Conservation (phyloP, 768 basidiomycete species). For the Boletus vinaceobasis region DNA sequence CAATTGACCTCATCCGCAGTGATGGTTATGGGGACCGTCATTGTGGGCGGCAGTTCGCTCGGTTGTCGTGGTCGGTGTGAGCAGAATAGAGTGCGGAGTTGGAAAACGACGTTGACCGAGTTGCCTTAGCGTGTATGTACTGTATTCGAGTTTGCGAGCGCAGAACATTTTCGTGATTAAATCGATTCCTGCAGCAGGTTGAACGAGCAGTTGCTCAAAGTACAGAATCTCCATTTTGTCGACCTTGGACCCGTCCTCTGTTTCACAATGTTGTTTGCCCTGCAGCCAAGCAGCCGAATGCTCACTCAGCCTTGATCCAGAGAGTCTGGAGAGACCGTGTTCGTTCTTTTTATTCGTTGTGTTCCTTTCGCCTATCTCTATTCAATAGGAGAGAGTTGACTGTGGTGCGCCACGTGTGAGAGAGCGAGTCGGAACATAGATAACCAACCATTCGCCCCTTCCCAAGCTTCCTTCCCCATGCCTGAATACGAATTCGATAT, state of each 20-base stretch:
- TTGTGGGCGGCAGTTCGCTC: constrained; percentile 10
- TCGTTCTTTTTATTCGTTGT: neutral
- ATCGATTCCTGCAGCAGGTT: neutral
- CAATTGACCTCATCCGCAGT: constrained; percentile 84
- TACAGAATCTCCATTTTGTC: neutral
- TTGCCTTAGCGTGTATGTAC: neutral
- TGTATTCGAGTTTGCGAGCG: neutral
- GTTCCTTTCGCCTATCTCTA: neutral
- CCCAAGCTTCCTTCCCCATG: constrained; percentile 12
- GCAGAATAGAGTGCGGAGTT: constrained; percentile 22
- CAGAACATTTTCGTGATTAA: neutral
- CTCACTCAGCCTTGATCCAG: neutral
- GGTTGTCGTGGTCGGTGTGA: neutral
- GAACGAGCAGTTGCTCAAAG: neutral
- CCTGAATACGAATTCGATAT: constrained; percentile 19
- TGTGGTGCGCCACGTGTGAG: neutral
- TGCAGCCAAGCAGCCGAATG: no score
- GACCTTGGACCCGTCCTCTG: neutral
- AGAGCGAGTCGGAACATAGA: neutral
- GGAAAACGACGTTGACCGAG: constrained; percentile 13
- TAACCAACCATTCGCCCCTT: constrained; percentile 3
- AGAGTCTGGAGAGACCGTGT: neutral
- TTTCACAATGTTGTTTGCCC: neutral
- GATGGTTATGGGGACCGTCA: constrained; percentile 54
- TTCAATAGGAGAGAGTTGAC: neutral